Evolutionary conservation across 106 monocot genomes (phyloP).

Genomic region (Narthecium ossifragum): DNA sequence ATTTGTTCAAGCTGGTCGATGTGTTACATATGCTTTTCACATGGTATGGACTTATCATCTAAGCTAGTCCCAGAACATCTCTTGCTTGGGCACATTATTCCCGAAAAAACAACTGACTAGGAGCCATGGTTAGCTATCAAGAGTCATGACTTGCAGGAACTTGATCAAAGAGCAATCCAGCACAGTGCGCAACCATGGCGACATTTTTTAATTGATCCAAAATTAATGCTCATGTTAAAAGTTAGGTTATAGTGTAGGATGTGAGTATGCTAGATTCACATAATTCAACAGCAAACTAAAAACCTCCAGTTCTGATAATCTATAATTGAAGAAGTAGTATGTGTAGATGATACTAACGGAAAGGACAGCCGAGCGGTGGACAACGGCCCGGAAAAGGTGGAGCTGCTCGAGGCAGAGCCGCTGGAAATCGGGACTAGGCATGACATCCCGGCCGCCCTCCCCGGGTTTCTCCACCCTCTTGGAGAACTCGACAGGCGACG

Average conservation of each 20-base stretch:
- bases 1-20: too few relatives aligned
- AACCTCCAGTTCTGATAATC: background rate
- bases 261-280: background rate
- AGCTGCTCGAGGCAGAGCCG: slow-evolving; percentile 57
- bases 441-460: slow-evolving; percentile 17
- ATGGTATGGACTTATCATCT: too few relatives aligned
- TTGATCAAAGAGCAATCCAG: too few relatives aligned
- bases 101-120: too few relatives aligned
- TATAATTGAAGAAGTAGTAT: background rate
- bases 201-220: background rate
- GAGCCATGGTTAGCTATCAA: too few relatives aligned
- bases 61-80: too few relatives aligned
- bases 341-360: slow-evolving; percentile 41
- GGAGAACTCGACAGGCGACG: slow-evolving; percentile 48
- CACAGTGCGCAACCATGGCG: background rate
- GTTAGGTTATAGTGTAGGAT: background rate
- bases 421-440: slow-evolving; percentile 54
- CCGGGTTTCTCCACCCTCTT: slow-evolving; percentile 28
- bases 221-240: background rate
- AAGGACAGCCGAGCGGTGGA: slow-evolving; percentile 43
- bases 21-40: too few relatives aligned
- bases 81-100: too few relatives aligned
- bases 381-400: slow-evolving; percentile 50
- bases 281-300: background rate
- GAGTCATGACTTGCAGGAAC: too few relatives aligned